Conservation (phyloP, 106 monocot species). For the Dioscorea dumetorum region DNA sequence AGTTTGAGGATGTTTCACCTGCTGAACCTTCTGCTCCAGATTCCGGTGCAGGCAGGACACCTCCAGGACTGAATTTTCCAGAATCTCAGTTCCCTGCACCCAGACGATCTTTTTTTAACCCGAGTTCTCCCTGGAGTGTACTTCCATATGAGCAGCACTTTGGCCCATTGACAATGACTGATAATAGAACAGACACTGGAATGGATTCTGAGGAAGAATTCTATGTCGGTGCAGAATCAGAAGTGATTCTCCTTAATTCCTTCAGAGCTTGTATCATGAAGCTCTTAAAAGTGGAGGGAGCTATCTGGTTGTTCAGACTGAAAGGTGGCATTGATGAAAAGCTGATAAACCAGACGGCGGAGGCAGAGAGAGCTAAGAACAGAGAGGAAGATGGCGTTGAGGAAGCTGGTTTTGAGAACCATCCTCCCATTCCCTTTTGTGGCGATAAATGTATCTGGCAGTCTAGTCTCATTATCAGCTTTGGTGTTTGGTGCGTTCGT, state of each 20-base stretch:
- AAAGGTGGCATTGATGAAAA: slow-evolving; percentile 69
- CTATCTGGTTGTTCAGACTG: slow-evolving; percentile 75
- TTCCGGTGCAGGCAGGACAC: slow-evolving; percentile 7
- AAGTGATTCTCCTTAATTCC: slow-evolving; percentile 50
- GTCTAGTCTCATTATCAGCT: slow-evolving; percentile 57
- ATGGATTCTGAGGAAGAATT: slow-evolving; percentile 12
- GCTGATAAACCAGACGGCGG: slow-evolving; percentile 50
- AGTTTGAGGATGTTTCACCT: no score
- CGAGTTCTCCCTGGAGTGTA: slow-evolving; percentile 75
- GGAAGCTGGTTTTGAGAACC: slow-evolving; percentile 15
- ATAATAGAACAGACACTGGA: slow-evolving; percentile 10
- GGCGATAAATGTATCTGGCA: slow-evolving; percentile 80
- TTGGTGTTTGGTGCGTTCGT: slow-evolving; percentile 91
- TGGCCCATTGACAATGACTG: slow-evolving; percentile 27
- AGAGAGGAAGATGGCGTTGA: slow-evolving; percentile 14
- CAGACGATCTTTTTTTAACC: slow-evolving; percentile 27
- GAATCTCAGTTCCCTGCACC: slow-evolving; percentile 35
- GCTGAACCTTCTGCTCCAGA: no score
- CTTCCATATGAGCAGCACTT: slow-evolving; percentile 90
- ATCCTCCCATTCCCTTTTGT: slow-evolving; percentile 35
- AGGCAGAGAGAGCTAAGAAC: slow-evolving; percentile 34
- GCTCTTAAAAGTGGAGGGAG: slow-evolving; percentile 81
- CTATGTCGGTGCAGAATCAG: slow-evolving; percentile 55
- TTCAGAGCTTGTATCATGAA: slow-evolving; percentile 63
- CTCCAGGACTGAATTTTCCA: slow-evolving; percentile 35